Base-by-base conservation (phyloP, 164 flowering plant genomes). In the Brasenia schreberi region DNA sequence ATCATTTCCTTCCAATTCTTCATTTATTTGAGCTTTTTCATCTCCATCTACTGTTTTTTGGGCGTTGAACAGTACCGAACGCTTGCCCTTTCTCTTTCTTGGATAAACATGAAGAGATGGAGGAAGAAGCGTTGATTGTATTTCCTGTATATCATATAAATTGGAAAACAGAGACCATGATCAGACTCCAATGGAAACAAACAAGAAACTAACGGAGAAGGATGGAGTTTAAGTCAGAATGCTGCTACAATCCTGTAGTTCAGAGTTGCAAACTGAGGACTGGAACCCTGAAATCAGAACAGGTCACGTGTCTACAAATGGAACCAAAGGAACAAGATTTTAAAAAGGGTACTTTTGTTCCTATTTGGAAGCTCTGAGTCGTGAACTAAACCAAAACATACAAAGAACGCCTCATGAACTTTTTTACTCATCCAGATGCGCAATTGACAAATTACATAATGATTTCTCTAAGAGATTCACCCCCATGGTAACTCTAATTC, bases 91-190 rank as follows among this genome's bases (percentile, higher is more conserved):
- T 68, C 71, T 80, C 73, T 84, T 84, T 70, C 70, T 82, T 0
- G 80, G 77, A 42, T 68, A 64, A 43, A 90, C 80, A 72, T 84
- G 95, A 5, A 81, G 75, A 53, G 91, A 76, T 63, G 89, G 89
- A 42, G 97, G 97, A 73, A 90, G 76, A 64, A 87, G 81, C 18
- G 64, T 71, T 66, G 80, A 89, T 67, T 90, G 97, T 71, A 85
- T 87, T 53, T 71, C 91, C 97, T 90, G 82, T 72, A 79, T 69
- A 17, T 18, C 65, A 59, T 18, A 19, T 70, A 59, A 65, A 59
- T 3, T 3, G 60, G 53, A 61, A 56, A n/a, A 71, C 33, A 49
- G 45, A 65, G 7, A 43, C 7, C n/a, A 23, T 2, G 27, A 23
- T 62, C 33, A 1, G 39, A 19, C 62, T 12, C 45, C 52, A 44